A percentile compares a stretch with the other conserved stretches of the same genome.
Evolutionary conservation across 805 yeast genomes (phyloP).

Genomic region (Cyberlindnera galapagoensis): DNA sequence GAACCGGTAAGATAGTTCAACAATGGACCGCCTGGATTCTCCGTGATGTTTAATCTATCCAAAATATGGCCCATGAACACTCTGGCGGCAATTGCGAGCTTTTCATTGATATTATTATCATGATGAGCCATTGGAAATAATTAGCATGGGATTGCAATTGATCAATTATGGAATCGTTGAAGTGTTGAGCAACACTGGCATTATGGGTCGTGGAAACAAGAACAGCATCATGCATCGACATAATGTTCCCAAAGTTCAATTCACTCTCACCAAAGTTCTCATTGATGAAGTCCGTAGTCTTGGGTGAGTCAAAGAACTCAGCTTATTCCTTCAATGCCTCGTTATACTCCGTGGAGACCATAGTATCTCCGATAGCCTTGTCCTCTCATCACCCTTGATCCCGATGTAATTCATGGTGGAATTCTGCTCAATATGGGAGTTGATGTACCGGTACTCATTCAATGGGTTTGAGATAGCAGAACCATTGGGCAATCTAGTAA

Average conservation of each 20-base stretch:
- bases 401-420: slow-evolving; percentile 33
- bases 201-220: slow-evolving; percentile 36
- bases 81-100: slow-evolving; percentile 37
- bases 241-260: slow-evolving; percentile 34
- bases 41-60: slow-evolving; percentile 31
- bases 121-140: slow-evolving; percentile 31
- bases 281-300: slow-evolving; percentile 21
- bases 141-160: slow-evolving; percentile 33
- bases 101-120: slow-evolving; percentile 19
- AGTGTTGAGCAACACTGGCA: slow-evolving; percentile 27
- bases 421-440: slow-evolving; percentile 30
- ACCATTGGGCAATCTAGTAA: slow-evolving; percentile 36
- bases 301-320: slow-evolving; percentile 33
- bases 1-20: slow-evolving; percentile 40
- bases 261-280: slow-evolving; percentile 21
- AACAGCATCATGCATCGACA: slow-evolving; percentile 35
- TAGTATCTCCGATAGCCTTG: no score
- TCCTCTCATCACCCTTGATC: slow-evolving; percentile 35
- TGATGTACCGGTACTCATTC: slow-evolving; percentile 41
- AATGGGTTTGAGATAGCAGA: slow-evolving; percentile 31
- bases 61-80: slow-evolving; percentile 31
- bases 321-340: no score
- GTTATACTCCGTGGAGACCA: no score
- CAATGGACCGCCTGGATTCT: slow-evolving; percentile 29
- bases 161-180: slow-evolving; percentile 27